These are phyloP conservation scores for Hypoxylon fragiforme DNA, from an alignment of 495 filamentous ascomycete genomes.

Conservation along the genomic window DNA sequence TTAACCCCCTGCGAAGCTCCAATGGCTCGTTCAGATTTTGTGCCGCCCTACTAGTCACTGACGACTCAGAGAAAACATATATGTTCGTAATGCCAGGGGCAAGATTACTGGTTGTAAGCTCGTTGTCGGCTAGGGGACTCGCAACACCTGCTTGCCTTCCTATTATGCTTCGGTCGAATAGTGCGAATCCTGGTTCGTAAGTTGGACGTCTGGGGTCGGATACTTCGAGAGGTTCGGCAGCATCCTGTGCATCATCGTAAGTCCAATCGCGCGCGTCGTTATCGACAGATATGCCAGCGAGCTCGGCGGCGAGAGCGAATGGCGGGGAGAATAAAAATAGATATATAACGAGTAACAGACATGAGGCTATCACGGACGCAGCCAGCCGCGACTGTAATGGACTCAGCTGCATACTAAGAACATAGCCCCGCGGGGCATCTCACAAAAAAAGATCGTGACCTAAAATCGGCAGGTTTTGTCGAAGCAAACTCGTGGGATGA, in stretches of 20 bases:
- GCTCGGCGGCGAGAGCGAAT: conserved; percentile 63
- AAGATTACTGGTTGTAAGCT: conserved; percentile 57
- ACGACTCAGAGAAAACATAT: conserved; percentile 42
- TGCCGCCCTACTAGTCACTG: conserved; percentile 25
- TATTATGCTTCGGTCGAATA: conserved; percentile 63
- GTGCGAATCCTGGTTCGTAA: conserved; percentile 63
- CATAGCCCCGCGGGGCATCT: conserved; percentile 44
- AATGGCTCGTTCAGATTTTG: conserved; percentile 6
- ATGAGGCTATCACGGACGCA: conserved; percentile 62
- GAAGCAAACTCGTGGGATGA: background rate
- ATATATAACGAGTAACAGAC: conserved; percentile 59
- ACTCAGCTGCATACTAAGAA: conserved; percentile 61
- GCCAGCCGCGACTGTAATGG: conserved; percentile 70
- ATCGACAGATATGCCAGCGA: conserved; percentile 34
- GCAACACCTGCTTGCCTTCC: conserved; percentile 58
- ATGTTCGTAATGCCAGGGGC: conserved; percentile 54
- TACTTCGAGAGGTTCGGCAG: conserved; percentile 18
- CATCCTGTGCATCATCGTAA: conserved; percentile 34
- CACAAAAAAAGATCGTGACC: conserved; percentile 17
- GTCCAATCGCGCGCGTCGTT: conserved; percentile 39
- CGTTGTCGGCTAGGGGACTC: conserved; percentile 65
- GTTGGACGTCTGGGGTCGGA: conserved; percentile 27
- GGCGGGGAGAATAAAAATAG: conserved; percentile 56
- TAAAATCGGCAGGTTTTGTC: conserved; percentile 10
- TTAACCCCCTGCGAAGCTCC: conserved; percentile 28